Evolutionary conservation across 2,329 filamentous ascomycete genomes (phyloP).

Genomic region (Alternaria metachromatica): DNA sequence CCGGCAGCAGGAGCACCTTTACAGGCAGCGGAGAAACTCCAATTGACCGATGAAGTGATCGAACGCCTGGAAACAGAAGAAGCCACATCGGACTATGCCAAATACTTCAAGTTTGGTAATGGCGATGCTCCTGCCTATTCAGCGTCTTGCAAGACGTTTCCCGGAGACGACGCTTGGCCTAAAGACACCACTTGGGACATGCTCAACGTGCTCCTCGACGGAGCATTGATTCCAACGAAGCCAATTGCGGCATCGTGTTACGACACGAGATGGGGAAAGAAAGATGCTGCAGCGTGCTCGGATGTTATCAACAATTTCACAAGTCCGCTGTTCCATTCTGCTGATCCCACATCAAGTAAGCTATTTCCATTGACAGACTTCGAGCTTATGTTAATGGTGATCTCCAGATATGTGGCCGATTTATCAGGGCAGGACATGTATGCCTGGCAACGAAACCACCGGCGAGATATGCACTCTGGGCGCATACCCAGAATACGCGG

Average conservation of each 20-base stretch:
- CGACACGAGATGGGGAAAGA: slow-evolving; percentile 15
- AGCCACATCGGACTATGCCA: not conserved
- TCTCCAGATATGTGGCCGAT: slow-evolving; percentile 28
- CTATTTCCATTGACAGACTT: not conserved
- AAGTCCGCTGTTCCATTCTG: slow-evolving; percentile 38
- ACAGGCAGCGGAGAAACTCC: slow-evolving; percentile 7
- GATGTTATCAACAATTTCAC: slow-evolving; percentile 15
- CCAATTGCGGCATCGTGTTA: slow-evolving; percentile 29
- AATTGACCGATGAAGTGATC: slow-evolving; percentile 3
- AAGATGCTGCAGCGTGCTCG: slow-evolving; percentile 13
- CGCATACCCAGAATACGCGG: slow-evolving; percentile 35
- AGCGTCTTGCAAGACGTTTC: slow-evolving; percentile 22
- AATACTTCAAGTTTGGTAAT: slow-evolving; percentile 7
- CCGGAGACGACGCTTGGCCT: slow-evolving; percentile 24
- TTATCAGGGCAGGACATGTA: slow-evolving; percentile 38
- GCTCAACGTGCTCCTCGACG: slow-evolving; percentile 19
- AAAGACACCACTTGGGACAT: slow-evolving; percentile 14
- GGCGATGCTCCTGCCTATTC: not conserved
- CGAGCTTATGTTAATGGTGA: not conserved
- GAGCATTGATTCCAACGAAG: slow-evolving; percentile 21
- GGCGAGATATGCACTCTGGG: slow-evolving; percentile 33
- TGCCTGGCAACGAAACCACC: slow-evolving; percentile 27
- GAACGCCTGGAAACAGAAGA: not conserved
- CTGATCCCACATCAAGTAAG: slow-evolving; percentile 10
- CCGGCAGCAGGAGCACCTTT: not conserved